Evolutionary conservation across 352 stramenopile genomes (phyloP), one percentile per base, ranked within the genome.

Genomic region (Albugo laibachii): DNA sequence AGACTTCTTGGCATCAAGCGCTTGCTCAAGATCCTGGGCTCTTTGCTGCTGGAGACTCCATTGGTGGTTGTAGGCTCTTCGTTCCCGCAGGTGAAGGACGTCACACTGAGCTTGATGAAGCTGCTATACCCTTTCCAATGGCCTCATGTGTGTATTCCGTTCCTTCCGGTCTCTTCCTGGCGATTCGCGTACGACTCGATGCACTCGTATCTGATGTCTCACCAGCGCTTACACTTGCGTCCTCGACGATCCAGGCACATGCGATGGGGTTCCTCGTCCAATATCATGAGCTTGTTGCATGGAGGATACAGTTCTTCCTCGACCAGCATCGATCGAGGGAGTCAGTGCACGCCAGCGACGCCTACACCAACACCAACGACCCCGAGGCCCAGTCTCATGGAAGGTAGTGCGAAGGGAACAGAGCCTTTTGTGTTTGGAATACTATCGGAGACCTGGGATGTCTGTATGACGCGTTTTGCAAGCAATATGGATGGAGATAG

Each of bases 91-190:
- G 72, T 88, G 11, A 75, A 92, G 42, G 72, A 85, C 41, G 71
- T 88, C 14, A 63, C 67, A 3, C 61, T 82, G 15, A 76, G 63
- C 41, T 41, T 92, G 36, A 45, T 88, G 20, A 75, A 75, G 51
- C 50, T 92, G 21, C 49, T 92, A 11, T 53, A 75, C 37, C 78
- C 78, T n/a, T 92, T 92, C 49, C 58, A 50, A 18, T 92, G 78
- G 78, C 70, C 82, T 39, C 72, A 84, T 53, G 81, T 69, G 16
- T 80, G 83, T 41, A 42, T 85, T 4, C 75, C 78, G 19, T 87
- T 85, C 45, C 50, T 88, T 8, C 71, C 75, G 11, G 64, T 84
- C 13, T 56, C 73, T 19, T 86, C 73, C 2, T 85, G 74, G 67
- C 59, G 62, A 16, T 83, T 83, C 45, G 51, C 88, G 18, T 59